Base-by-base conservation (phyloP, 163 green algal genomes). In the Chloromonas sp. region DNA sequence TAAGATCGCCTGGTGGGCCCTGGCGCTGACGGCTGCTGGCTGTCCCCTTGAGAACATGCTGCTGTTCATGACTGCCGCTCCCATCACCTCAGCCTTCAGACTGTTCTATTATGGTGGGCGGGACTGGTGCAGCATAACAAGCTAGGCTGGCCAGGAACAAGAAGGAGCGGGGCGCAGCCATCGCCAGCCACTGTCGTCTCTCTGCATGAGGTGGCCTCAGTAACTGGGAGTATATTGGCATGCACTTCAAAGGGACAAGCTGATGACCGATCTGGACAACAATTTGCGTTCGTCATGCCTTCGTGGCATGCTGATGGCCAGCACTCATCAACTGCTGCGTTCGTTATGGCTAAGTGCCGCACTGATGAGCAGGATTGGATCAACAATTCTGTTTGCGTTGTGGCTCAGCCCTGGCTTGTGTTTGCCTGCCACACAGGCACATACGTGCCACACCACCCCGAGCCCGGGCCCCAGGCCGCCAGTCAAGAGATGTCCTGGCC, bases 11-110 rank as follows among this genome's bases (percentile, higher is more conserved):
- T 70, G 62, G 62, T 84, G 61, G 61, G n/a, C 57, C 59, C 3
- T 70, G 58, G 0, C 14, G 1, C 70, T 84, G 81, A 71, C 77
- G 83, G 15, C 70, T 14, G 60, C 84, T 11, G 87, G 89, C 0
- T 86, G 86, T 14, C 83, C 84, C 58, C 86, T 91, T 11, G 74
- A 76, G 14, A 92, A 92, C 86, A 79, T 90, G 76, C 80, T 88
- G 80, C 79, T 92, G 0, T 92, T 89, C 87, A 91, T 92, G 87
- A 86, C 89, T 0, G 85, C 80, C 15, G 90, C 90, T 1, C 86
- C 90, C 5, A 74, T 93, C 58, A 70, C 89, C 36, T 88, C 90
- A 0, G 88, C 90, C 3, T 87, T 93, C 79, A 57, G 87, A 2
- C 81, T 89, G 14, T 87, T 89, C 79, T 89, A 89, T 60, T 89